These are phyloP conservation scores for Ogataea ganodermae DNA, from an alignment of 805 yeast genomes.

Conservation along the genomic window DNA sequence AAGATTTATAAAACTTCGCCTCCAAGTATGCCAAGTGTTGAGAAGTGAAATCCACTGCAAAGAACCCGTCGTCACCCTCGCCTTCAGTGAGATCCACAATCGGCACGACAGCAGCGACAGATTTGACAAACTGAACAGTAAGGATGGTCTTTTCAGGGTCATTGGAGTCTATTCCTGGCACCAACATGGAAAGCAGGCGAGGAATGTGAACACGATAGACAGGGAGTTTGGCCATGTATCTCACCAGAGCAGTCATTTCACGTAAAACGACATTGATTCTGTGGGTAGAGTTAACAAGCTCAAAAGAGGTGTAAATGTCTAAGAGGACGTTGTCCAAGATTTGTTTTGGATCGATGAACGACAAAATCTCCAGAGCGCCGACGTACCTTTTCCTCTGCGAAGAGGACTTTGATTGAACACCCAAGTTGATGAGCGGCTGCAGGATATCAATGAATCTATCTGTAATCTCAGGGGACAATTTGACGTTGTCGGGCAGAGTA, in stretches of 20 bases:
- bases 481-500: slow-evolving; percentile 24
- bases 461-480: slow-evolving; percentile 27
- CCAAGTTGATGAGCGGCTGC: slow-evolving; percentile 58
- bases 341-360: slow-evolving; percentile 57
- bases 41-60: slow-evolving; percentile 59
- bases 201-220: slow-evolving; percentile 77
- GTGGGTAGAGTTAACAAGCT: slow-evolving; percentile 71
- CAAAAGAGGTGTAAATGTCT: slow-evolving; percentile 77
- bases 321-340: slow-evolving; percentile 56
- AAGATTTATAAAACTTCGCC: slow-evolving; percentile 37
- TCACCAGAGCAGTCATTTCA: slow-evolving; percentile 61
- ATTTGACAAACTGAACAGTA: slow-evolving; percentile 67
- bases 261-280: slow-evolving; percentile 73
- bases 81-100: slow-evolving; percentile 58
- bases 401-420: slow-evolving; percentile 75
- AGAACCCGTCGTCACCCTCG: slow-evolving; percentile 39
- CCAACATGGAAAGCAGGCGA: slow-evolving; percentile 63
- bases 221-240: slow-evolving; percentile 65
- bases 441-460: slow-evolving; percentile 39
- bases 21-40: slow-evolving; percentile 62
- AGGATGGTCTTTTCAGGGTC: slow-evolving; percentile 74
- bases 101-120: slow-evolving; percentile 73
- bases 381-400: slow-evolving; percentile 59
- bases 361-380: slow-evolving; percentile 59
- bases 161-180: slow-evolving; percentile 87